Evolutionary conservation across 1,284 basidiomycete species (phyloP), one percentile per base, ranked within the genome.

Genomic region (Melampsora americana): DNA sequence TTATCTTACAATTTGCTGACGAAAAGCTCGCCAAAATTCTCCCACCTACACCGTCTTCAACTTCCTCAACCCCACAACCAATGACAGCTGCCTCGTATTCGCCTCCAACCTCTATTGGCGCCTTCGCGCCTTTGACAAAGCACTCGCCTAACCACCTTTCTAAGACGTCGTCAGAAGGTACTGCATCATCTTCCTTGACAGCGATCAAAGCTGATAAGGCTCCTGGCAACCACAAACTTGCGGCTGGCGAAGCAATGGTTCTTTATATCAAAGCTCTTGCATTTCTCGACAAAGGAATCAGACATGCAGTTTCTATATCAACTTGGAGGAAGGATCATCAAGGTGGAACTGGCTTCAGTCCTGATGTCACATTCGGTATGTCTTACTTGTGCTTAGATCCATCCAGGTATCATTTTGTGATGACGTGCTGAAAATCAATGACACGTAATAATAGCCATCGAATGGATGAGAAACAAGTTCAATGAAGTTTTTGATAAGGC

Each of bases 261-360:
- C 87, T 99, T 70, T 98, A 97, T 84, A 90, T 97, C 85, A 90
- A 94, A 78, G 87, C 95, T 59, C 90, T 98, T 87, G 88, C 90
- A 0, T 97, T 98, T 83, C 88, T 94, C 76, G 92, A 95, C 83
- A 91, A 90, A 82, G 95, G 93, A 12, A 93, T 95, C 77, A 89
- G 93, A 73, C 81, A 82, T 60, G 84, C 84, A 53, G 81, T 84
- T 79, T 32, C 77, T 76, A 11, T 79, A 78, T 78, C 79, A 80
- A 66, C 85, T 83, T 78, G 86, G 85, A 84, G 81, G 84, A 39
- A 79, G 80, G 11, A 80, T 73, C 79, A 35, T 78, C 78, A 76
- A 26, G 79, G 78, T 30, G 79, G 78, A 32, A 80, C 79, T 53
- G 79, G 81, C 65, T 82, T 84, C 0, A 86, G 84, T 75, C 80